Evolutionary conservation across 1,284 basidiomycete species (phyloP).

Genomic region (Sporisorium exsertum): DNA sequence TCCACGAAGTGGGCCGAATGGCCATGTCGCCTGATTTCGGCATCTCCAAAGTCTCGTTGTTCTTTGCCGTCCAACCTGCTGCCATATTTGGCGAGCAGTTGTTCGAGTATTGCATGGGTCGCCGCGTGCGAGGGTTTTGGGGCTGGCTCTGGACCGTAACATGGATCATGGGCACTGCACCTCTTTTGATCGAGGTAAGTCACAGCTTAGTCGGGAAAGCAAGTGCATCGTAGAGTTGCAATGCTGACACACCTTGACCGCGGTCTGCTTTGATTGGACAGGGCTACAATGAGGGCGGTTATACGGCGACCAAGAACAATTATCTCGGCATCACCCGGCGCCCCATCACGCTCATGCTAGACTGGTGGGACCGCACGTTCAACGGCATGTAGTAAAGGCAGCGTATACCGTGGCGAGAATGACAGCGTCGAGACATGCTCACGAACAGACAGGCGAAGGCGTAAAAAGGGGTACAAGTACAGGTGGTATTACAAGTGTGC

Average conservation of each 20-base stretch:
- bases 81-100: slow-evolving; percentile 31
- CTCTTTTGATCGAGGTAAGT: slow-evolving; percentile 22
- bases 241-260: neutral
- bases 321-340: slow-evolving; percentile 10
- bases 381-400: slow-evolving; percentile 5
- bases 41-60: slow-evolving; percentile 7
- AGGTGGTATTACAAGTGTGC: slow-evolving; percentile 31
- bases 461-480: slow-evolving; percentile 25
- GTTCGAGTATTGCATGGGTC: slow-evolving; percentile 13
- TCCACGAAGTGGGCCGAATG: slow-evolving; percentile 37
- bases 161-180: slow-evolving; percentile 20
- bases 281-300: slow-evolving; percentile 10
- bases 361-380: slow-evolving; percentile 24
- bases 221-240: neutral
- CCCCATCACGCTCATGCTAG: slow-evolving; percentile 14
- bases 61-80: slow-evolving; percentile 33
- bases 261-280: neutral
- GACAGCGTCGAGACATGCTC: neutral
- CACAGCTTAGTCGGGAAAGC: neutral
- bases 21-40: slow-evolving; percentile 14
- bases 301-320: slow-evolving; percentile 12
- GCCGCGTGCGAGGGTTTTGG: slow-evolving; percentile 20
- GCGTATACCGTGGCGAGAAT: neutral
- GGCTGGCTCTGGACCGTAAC: slow-evolving; percentile 38
- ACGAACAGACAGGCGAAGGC: neutral